Evolutionary conservation across 2,329 filamentous ascomycete genomes (phyloP).

Genomic region (Penicillium nordicum): DNA sequence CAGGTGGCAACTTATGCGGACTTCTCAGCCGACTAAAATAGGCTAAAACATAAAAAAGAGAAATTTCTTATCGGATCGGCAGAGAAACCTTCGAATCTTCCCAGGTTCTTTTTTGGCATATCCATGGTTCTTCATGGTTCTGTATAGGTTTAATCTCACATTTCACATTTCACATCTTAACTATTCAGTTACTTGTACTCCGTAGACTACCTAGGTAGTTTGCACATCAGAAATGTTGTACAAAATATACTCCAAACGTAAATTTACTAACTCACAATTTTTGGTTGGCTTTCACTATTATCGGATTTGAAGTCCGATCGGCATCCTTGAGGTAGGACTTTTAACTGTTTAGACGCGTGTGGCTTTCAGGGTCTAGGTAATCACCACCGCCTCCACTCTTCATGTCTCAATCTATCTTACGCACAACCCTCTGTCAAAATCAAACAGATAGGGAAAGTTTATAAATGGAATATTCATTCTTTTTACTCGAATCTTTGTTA

Average conservation of each 20-base stretch:
- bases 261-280: background rate
- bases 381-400: background rate
- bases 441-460: background rate
- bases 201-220: too few relatives aligned
- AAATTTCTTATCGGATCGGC: background rate
- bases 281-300: background rate
- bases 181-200: background rate
- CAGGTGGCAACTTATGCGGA: background rate
- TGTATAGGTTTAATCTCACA: background rate
- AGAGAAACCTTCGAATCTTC: background rate
- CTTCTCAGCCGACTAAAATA: background rate
- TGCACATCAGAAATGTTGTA: background rate
- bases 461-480: background rate
- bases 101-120: background rate
- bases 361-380: background rate
- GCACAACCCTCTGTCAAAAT: background rate
- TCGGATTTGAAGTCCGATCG: background rate
- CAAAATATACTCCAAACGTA: background rate
- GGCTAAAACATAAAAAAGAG: background rate
- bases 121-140: background rate
- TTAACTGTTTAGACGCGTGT: background rate
- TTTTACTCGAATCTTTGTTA: background rate
- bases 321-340: background rate
- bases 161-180: too few relatives aligned
- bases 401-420: background rate